phyloP scores from a whole-genome alignment of 1,284 basidiomycete genomes.

The Austroboletus niveus region DNA sequence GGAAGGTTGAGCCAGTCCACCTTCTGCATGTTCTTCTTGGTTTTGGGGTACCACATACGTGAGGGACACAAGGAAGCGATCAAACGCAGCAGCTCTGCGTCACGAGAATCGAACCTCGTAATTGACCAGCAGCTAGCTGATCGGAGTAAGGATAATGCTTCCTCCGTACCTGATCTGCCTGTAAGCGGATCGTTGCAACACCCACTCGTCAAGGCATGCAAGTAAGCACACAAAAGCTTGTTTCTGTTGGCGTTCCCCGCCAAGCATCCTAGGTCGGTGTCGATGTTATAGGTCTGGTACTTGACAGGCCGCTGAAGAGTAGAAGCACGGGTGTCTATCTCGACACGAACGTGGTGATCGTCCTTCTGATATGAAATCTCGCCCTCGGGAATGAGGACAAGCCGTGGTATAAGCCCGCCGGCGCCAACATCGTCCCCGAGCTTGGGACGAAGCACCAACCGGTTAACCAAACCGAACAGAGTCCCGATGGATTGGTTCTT shows the following conservation, averaged over 20 bases:
- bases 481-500: constrained; percentile 23
- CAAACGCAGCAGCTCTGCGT: constrained; percentile 31
- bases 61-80: constrained; percentile 38
- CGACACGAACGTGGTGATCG: constrained; percentile 25
- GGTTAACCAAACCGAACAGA: constrained; percentile 32
- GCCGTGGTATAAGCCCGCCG: constrained; percentile 16
- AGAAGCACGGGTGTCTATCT: constrained; percentile 17
- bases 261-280: constrained; percentile 40
- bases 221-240: constrained; percentile 39
- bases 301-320: constrained; percentile 8
- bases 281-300: constrained; percentile 40
- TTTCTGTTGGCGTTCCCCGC: constrained; percentile 34
- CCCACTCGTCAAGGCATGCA: constrained; percentile 46
- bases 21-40: constrained; percentile 38
- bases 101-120: constrained; percentile 30
- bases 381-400: constrained; percentile 43
- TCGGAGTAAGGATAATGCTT: constrained; percentile 40
- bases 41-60: background rate
- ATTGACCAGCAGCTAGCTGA: constrained; percentile 43
- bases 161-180: constrained; percentile 43
- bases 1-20: constrained; percentile 18
- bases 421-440: background rate
- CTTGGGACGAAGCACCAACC: constrained; percentile 38
- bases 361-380: constrained; percentile 18
- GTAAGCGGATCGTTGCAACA: constrained; percentile 46